These are phyloP conservation scores for Silene vulgaris DNA, from an alignment of 179 eudicot genomes.

Conservation along the genomic window DNA sequence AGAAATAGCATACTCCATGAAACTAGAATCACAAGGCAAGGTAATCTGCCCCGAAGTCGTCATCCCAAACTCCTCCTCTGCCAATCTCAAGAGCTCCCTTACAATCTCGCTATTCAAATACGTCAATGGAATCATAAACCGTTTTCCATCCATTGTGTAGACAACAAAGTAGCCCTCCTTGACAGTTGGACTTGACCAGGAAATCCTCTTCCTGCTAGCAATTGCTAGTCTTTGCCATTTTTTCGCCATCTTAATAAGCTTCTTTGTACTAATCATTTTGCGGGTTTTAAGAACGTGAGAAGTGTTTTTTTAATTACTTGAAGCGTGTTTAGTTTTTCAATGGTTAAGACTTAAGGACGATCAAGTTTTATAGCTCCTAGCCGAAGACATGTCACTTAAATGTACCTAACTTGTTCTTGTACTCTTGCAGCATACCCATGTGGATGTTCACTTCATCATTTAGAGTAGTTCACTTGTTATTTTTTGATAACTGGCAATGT, in stretches of 20 bases:
- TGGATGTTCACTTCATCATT: not conserved
- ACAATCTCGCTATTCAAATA: no score
- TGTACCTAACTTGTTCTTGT: not conserved
- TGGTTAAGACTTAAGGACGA: not conserved
- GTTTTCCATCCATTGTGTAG: conserved; percentile 26
- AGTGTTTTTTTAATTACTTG: not conserved
- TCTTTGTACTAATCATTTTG: conserved; percentile 21
- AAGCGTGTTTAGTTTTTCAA: not conserved
- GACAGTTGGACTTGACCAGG: conserved; percentile 13
- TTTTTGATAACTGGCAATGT: not conserved
- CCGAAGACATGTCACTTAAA: not conserved
- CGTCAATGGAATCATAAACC: no score
- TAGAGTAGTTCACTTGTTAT: not conserved
- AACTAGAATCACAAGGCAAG: conserved; percentile 27
- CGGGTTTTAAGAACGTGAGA: not conserved
- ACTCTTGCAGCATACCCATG: not conserved
- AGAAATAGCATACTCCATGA: conserved; percentile 27
- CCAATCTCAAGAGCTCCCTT: no score
- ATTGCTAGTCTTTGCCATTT: conserved; percentile 19
- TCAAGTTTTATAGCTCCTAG: not conserved
- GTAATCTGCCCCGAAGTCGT: no score
- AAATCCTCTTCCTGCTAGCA: conserved; percentile 15
- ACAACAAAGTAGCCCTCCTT: conserved; percentile 38
- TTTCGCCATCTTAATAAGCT: conserved; percentile 13
- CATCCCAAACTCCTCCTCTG: no score